Conservation (phyloP, 306 rosid genomes). For the Cicer judaicum region DNA sequence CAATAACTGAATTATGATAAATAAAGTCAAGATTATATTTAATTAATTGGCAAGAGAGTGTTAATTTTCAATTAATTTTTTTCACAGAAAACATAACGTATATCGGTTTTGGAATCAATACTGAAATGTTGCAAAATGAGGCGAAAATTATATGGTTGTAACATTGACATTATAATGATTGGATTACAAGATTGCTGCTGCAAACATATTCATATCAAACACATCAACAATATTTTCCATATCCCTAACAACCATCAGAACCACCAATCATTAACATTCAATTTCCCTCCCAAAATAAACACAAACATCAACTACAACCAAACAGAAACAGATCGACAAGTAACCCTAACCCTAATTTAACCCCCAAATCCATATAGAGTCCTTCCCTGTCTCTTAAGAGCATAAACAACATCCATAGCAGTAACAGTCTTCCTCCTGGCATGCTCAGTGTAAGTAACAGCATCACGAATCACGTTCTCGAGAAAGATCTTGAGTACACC, state of each 20-base stretch:
- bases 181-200: slow-evolving; percentile 1
- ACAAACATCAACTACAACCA: background rate
- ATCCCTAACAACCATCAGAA: background rate
- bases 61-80: too few relatives aligned
- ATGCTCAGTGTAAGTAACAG: slow-evolving; percentile 76
- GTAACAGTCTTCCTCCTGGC: slow-evolving; percentile 79
- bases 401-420: slow-evolving; percentile 79
- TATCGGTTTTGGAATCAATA: background rate
- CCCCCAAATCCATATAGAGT: slow-evolving; percentile 82
- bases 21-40: too few relatives aligned
- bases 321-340: background rate
- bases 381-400: slow-evolving; percentile 75
- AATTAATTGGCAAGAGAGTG: too few relatives aligned
- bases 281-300: background rate
- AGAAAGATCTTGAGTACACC: slow-evolving; percentile 77
- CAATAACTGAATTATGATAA: too few relatives aligned
- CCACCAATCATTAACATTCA: too few relatives aligned
- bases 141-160: background rate
- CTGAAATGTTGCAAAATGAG: background rate
- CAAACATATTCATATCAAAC: background rate
- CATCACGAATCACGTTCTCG: slow-evolving; percentile 81
- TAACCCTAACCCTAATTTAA: slow-evolving; percentile 41
- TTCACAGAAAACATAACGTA: too few relatives aligned
- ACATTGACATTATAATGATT: slow-evolving; percentile 9
- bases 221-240: background rate